phyloP scores from a whole-genome alignment of 2,329 filamentous ascomycete species.

The Truncatella angustata region DNA sequence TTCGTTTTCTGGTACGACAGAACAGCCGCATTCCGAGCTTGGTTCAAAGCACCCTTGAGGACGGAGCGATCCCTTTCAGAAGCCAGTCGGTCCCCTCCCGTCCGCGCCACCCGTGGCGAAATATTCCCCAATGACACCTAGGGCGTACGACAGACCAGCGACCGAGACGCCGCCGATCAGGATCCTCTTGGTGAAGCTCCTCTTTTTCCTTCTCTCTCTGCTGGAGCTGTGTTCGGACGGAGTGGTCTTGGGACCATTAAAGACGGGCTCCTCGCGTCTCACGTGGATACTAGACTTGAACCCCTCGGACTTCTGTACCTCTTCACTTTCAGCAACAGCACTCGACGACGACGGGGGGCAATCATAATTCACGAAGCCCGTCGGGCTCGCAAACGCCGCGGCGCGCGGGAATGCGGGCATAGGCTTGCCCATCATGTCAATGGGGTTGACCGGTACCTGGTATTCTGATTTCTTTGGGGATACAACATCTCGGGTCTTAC shows the following conservation, averaged over 20 bases:
- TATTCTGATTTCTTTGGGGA: conserved; percentile 13
- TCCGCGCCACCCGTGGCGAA: conserved; percentile 47
- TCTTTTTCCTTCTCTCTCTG: conserved; percentile 28
- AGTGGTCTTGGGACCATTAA: conserved; percentile 36
- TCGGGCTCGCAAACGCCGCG: conserved; percentile 62
- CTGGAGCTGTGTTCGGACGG: too few relatives aligned
- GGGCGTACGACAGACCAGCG: conserved; percentile 54
- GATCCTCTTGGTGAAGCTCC: conserved; percentile 44
- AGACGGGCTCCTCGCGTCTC: conserved; percentile 45
- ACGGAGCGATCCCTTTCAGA: conserved; percentile 21
- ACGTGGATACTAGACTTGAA: conserved; percentile 41
- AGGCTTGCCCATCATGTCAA: conserved; percentile 51
- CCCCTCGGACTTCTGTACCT: too few relatives aligned
- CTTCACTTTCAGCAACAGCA: too few relatives aligned
- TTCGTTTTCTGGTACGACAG: too few relatives aligned
- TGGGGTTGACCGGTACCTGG: conserved; percentile 49
- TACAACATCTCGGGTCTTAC: conserved; percentile 48
- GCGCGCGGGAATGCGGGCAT: conserved; percentile 41
- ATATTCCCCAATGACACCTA: conserved; percentile 58
- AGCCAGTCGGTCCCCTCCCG: conserved; percentile 35
- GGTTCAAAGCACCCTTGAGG: too few relatives aligned
- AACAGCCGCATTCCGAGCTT: too few relatives aligned
- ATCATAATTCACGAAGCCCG: conserved; percentile 64
- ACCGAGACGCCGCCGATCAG: conserved; percentile 53
- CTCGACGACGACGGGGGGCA: too few relatives aligned